Evolutionary conservation across 1,284 basidiomycete species (phyloP).

Genomic region (Inonotus obliquus): DNA sequence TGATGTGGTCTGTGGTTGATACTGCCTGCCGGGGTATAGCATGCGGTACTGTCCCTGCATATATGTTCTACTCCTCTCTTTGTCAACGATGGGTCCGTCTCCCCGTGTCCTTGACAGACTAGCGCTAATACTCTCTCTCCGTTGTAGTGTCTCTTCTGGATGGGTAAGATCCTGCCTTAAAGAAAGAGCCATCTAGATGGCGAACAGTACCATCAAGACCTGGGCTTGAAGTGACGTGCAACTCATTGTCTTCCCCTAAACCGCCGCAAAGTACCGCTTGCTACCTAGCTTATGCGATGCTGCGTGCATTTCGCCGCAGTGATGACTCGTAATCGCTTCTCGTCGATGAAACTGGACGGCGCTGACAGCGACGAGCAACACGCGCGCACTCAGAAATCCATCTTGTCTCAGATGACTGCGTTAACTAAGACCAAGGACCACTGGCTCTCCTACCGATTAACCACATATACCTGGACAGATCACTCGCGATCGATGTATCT

Average conservation of each 20-base stretch:
- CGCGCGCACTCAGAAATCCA: background rate
- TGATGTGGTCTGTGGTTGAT: too few species aligned
- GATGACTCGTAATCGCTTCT: background rate
- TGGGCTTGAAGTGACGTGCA: too few species aligned
- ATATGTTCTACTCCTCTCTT: too few species aligned
- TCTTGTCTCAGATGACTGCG: background rate
- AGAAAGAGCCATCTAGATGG: too few species aligned
- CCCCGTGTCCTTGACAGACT: background rate
- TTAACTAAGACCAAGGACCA: background rate
- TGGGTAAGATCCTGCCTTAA: too few species aligned
- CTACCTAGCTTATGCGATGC: background rate
- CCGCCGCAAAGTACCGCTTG: too few species aligned
- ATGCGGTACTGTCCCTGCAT: too few species aligned
- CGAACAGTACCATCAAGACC: too few species aligned
- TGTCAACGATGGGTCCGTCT: background rate
- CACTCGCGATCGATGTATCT: background rate
- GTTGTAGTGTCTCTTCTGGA: background rate
- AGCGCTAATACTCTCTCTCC: too few species aligned
- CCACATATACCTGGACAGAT: background rate
- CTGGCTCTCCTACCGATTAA: background rate
- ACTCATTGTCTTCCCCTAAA: too few species aligned
- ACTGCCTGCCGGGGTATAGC: too few species aligned
- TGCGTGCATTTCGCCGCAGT: background rate
- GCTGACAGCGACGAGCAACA: slow-evolving; percentile 2
- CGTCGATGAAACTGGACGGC: background rate